Evolutionary conservation across 345 rosid genomes (phyloP), one percentile per base, ranked within the genome.

Genomic region (Pistacia atlantica): DNA sequence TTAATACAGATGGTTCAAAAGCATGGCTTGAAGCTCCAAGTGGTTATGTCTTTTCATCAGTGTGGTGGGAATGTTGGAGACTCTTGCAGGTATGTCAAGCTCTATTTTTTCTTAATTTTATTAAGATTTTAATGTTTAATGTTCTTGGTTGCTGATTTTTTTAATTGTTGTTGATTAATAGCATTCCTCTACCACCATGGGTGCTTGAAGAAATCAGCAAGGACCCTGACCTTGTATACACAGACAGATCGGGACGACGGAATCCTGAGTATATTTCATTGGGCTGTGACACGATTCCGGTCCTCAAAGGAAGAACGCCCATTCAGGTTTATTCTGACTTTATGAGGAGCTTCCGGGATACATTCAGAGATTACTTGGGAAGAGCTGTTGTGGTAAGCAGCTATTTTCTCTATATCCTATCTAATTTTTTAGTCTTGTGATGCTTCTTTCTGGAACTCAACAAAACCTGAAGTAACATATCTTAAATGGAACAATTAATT

Each of bases 1-100:
- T 96, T 96, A 55, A 88, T 93, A 70, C 87, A 85, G 56, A 93
- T 92, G 97, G 99, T 93, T 59, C 86, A 90, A 69, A 90, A 77
- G 76, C 92, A 96, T 71, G 97, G 97, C 46, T 79, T 96, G 65
- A 96, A 93, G 87, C 89, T 96, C 63, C 99, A 96, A 71, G 90
- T 88, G 7, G 98, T 96, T 17, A 93, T 93, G 98, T 96, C 99
- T 63, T 96, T 96, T 83, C 99, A 96, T 81, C 98, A 96, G 86
- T 93, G 99, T n/a, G 98, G 99, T 65, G 98, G 99, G 76, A 93
- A 96, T 85, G 99, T 96, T 3, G 98, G 98, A 78, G 99, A 96
- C 83, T 93, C 98, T 76, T 93, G 97, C 99, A 93, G 95, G 99
- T 95, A 87, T 4, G 45, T 10, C 8, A 67, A 16, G 64, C 20